These are phyloP conservation scores for Tritrichomonas foetus DNA, from an alignment of 208 protist genomes.

Conservation along the genomic window DNA sequence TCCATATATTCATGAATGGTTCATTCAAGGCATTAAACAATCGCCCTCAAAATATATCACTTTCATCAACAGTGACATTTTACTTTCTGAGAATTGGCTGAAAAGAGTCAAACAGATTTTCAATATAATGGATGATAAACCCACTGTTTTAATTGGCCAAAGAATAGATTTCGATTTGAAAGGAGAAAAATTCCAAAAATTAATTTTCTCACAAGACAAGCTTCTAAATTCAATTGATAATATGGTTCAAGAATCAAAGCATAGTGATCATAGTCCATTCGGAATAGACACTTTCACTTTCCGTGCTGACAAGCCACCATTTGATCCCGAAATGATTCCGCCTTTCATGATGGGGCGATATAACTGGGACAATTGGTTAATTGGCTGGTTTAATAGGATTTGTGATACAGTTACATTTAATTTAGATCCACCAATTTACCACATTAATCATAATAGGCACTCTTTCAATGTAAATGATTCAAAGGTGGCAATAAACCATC, in stretches of 20 bases:
- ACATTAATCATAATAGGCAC: background rate
- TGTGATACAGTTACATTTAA: background rate
- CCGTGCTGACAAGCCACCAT: background rate
- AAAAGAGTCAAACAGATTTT: background rate
- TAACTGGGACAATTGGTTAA: conserved; percentile 30
- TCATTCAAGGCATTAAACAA: background rate
- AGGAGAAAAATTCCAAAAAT: background rate
- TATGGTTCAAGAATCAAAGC: background rate
- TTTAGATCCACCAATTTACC: background rate
- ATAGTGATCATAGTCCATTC: conserved; percentile 29
- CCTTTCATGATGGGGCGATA: conserved; percentile 36
- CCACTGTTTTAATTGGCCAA: background rate
- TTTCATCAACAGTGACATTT: conserved; percentile 29
- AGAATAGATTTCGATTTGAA: conserved; percentile 24
- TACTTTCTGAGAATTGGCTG: background rate
- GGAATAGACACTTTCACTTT: conserved; percentile 25
- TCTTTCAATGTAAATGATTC: background rate
- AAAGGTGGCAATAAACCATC: conserved; percentile 1
- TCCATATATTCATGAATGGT: conserved; percentile 34
- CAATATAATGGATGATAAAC: background rate
- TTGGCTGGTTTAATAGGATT: background rate
- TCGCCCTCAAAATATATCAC: background rate
- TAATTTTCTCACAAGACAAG: background rate
- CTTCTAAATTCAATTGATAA: background rate
- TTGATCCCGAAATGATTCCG: background rate